Conservation (phyloP, 208 protist genomes). For the Trypanosoma caninum region DNA sequence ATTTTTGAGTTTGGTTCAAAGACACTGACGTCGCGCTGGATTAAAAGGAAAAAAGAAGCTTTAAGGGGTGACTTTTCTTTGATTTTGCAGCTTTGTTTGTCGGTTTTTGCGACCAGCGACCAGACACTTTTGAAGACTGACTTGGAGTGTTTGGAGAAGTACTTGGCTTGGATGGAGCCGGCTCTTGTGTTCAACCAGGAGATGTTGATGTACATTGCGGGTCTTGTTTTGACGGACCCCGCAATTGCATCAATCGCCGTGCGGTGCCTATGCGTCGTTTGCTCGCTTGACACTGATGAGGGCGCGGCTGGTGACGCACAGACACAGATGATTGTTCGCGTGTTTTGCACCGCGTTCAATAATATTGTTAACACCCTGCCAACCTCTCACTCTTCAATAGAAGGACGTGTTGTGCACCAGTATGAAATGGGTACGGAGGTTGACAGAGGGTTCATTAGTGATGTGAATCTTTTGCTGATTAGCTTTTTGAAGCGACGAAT, state of each 20-base stretch:
- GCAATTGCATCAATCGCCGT: conserved; percentile 44
- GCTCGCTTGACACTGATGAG: conserved; percentile 29
- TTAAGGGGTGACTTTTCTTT: conserved; percentile 94
- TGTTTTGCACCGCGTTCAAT: conserved; percentile 65
- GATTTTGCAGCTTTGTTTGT: conserved; percentile 94
- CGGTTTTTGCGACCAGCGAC: conserved; percentile 53
- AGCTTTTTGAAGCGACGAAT: conserved; percentile 92
- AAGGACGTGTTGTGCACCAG: conserved; percentile 48
- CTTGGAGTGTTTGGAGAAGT: conserved; percentile 73
- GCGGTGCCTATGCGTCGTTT: conserved; percentile 75
- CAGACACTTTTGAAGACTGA: conserved; percentile 51
- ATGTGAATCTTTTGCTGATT: conserved; percentile 92
- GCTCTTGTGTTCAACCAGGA: conserved; percentile 63
- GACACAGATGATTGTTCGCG: conserved; percentile 44
- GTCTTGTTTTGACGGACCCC: conserved; percentile 38
- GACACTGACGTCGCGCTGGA: conserved; percentile 95
- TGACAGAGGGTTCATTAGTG: conserved; percentile 89
- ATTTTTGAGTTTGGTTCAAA: conserved; percentile 98
- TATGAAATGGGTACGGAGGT: conserved; percentile 52
- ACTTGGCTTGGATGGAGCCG: conserved; percentile 87
- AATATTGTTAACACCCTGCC: conserved; percentile 69
- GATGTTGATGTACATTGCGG: conserved; percentile 47
- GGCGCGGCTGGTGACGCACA: conserved; percentile 61
- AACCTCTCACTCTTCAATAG: conserved; percentile 59
- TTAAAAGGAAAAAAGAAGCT: conserved; percentile 93